Evolutionary conservation across 306 rosid genomes (phyloP), one percentile per base, ranked within the genome.

Genomic region (Gleditsia sinensis): DNA sequence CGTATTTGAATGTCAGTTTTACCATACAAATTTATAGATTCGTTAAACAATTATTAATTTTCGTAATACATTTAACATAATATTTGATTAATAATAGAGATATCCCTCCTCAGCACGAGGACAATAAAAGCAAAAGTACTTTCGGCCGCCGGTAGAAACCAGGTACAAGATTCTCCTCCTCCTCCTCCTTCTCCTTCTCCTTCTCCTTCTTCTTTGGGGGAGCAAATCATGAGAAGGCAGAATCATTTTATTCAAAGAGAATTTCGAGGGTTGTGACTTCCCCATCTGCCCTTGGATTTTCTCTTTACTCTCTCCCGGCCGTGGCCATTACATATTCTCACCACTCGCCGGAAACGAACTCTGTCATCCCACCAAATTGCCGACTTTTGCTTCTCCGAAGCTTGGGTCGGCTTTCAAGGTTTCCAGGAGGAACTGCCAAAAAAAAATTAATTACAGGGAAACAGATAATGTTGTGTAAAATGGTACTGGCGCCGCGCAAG

Each of bases 401-500:
- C 72, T 17, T 16, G 1, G n/a, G 27, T 43, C 14, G 56, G 25
- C 9, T 24, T 36, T 3, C 34, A 39, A 23, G 34, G 34, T 51
- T 50, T 33, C 34, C 9, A 17, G 33, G 14, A 30, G 6, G 20
- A 28, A 7, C 21, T 66, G 8, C 39, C 1, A 17, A 40, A 9
- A 50, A 16, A 6, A 33, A 1, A 27, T 32, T 24, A n/a, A n/a
- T n/a, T n/a, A n/a, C n/a, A n/a, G 20, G 53, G 27, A 13, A 50
- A 23, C 11, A 28, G n/a, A 76, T 0, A 76, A 91, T 93, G 97
- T 61, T 91, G 46, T 81, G 96, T 36, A 86, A 84, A 55, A 81
- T 85, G 64, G 83, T 79, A 4, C 11, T 83, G 49, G 68, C 79
- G 78, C 77, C 82, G 4, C 82, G 86, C 86, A 94, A 88, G 96